phyloP scores from a whole-genome alignment of 2,329 filamentous ascomycete genomes.

The Fusarium tuaranense region DNA sequence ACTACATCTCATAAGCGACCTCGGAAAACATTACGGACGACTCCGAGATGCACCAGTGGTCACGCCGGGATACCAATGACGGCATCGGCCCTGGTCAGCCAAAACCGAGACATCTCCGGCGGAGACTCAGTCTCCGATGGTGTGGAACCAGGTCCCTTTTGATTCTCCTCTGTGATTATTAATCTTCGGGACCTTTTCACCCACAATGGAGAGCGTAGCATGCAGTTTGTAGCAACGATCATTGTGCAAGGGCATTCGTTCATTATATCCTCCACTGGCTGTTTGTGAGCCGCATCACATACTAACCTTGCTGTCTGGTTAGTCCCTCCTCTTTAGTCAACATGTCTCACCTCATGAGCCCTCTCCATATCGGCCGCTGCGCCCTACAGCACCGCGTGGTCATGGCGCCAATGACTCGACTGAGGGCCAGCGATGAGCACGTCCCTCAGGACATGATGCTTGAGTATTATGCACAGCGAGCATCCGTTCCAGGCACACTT shows the following conservation, averaged over 20 bases:
- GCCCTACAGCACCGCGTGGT: conserved; percentile 18
- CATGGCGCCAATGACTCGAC: conserved; percentile 21
- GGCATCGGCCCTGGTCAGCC: background rate
- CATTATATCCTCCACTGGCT: background rate
- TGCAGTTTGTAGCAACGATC: background rate
- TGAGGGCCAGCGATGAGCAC: conserved; percentile 10
- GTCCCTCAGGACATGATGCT: conserved; percentile 14
- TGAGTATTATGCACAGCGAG: conserved; percentile 28
- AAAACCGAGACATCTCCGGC: background rate
- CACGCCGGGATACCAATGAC: background rate
- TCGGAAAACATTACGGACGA: too few relatives aligned
- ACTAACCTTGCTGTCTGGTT: background rate
- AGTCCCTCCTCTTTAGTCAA: background rate
- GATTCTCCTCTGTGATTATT: background rate
- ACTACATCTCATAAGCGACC: too few relatives aligned
- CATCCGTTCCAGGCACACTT: conserved; percentile 22
- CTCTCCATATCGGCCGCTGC: conserved; percentile 10
- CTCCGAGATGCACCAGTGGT: background rate
- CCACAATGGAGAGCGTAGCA: background rate
- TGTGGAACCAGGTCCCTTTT: background rate
- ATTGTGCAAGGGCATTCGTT: background rate
- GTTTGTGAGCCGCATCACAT: background rate
- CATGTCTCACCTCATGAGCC: conserved; percentile 9
- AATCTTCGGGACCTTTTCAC: background rate
- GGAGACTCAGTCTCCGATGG: background rate